Evolutionary conservation across 2,329 filamentous ascomycete genomes (phyloP).

Genomic region (Pyrenochaeta sp.): DNA sequence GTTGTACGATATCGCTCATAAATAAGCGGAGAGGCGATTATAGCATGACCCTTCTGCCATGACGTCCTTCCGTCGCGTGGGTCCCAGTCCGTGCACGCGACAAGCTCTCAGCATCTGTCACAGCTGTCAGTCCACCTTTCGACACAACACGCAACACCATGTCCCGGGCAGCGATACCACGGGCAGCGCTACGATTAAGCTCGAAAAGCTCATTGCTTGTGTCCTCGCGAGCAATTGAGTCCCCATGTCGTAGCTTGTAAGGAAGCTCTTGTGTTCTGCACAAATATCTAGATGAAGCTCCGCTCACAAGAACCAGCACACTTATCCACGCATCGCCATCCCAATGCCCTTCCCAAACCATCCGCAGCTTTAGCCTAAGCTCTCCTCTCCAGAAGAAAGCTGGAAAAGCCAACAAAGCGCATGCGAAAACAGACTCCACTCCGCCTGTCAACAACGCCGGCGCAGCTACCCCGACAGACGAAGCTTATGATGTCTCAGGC

Average conservation of each 20-base stretch:
- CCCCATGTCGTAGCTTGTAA: slow-evolving; percentile 37
- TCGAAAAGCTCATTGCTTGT: slow-evolving; percentile 18
- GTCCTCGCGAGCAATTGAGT: slow-evolving; percentile 31
- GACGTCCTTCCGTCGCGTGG: neutral
- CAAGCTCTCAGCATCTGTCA: slow-evolving; percentile 3
- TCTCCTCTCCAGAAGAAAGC: slow-evolving; percentile 60
- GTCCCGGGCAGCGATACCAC: slow-evolving; percentile 37
- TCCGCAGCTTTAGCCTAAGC: slow-evolving; percentile 55
- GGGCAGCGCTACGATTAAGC: slow-evolving; percentile 29
- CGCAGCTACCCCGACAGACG: slow-evolving; percentile 52
- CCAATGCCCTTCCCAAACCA: slow-evolving; percentile 14
- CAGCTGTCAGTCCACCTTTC: neutral
- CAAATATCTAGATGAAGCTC: slow-evolving; percentile 1
- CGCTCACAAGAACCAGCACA: slow-evolving; percentile 21
- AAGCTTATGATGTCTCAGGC: slow-evolving; percentile 68
- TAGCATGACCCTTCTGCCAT: neutral
- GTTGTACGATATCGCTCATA: too few species aligned
- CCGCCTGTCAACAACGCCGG: slow-evolving; percentile 36
- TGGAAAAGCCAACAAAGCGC: slow-evolving; percentile 58
- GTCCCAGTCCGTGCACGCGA: slow-evolving; percentile 8
- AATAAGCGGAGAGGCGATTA: too few species aligned
- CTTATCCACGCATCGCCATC: slow-evolving; percentile 10
- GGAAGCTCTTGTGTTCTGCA: slow-evolving; percentile 11
- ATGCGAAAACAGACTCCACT: slow-evolving; percentile 46
- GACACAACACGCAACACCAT: slow-evolving; percentile 23